These are phyloP conservation scores for Candida corydali DNA, from an alignment of 805 yeast genomes.

Conservation along the genomic window DNA sequence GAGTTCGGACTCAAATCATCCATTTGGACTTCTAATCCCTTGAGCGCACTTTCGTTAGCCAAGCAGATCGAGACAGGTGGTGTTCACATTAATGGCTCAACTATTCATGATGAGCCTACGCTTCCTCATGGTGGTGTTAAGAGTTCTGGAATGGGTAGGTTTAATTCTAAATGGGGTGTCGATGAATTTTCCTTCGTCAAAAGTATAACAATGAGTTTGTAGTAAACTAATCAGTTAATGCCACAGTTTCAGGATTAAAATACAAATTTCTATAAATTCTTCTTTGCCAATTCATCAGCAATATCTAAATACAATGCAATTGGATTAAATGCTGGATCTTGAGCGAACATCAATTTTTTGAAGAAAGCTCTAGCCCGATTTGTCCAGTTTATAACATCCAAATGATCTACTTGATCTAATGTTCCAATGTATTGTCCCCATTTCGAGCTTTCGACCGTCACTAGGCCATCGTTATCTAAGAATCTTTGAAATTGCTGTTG, in stretches of 20 bases:
- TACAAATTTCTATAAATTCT: conserved; percentile 47
- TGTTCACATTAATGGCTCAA: conserved; percentile 32
- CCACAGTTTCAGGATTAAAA: no score
- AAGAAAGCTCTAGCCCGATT: conserved; percentile 42
- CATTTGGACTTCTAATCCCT: conserved; percentile 36
- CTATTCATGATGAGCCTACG: conserved; percentile 31
- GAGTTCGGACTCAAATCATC: conserved; percentile 39
- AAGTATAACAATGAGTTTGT: conserved; percentile 24
- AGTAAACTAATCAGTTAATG: no score
- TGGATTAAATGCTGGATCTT: conserved; percentile 52
- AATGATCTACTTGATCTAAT: conserved; percentile 72
- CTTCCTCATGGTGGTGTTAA: conserved; percentile 46
- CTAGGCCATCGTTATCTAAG: conserved; percentile 81
- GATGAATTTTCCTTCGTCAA: conserved; percentile 37
- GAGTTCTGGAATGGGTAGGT: conserved; percentile 33
- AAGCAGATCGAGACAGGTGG: conserved; percentile 36
- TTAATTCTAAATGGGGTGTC: conserved; percentile 41
- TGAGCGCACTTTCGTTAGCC: conserved; percentile 30
- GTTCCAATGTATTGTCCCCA: conserved; percentile 89
- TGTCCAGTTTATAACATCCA: conserved; percentile 84
- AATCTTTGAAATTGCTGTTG: conserved; percentile 8
- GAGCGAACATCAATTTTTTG: conserved; percentile 26
- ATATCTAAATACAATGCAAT: conserved; percentile 66
- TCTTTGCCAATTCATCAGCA: conserved; percentile 55
- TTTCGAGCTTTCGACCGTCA: conserved; percentile 67